Base-by-base conservation (phyloP, 1,284 basidiomycete species). In the Fistulinella cinereoalba region DNA sequence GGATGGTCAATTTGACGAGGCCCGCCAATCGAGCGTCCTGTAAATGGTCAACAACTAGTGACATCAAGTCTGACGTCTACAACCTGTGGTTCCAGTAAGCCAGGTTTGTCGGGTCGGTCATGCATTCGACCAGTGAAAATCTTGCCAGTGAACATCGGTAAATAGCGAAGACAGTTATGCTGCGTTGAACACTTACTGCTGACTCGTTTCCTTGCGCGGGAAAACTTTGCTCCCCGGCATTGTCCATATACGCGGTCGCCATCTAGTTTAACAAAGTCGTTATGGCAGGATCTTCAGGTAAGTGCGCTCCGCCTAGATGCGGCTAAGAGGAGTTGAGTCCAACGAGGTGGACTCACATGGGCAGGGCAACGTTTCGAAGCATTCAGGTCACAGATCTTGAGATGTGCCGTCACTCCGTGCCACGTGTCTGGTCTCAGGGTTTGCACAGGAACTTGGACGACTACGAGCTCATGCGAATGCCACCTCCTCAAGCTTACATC, bases 161-260 rank as follows among this genome's bases (percentile, higher is more conserved):
- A 57, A 47, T 33, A 33, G 44, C n/a, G n/a, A n/a, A n/a, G n/a
- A n/a, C n/a, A n/a, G n/a, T n/a, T n/a, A n/a, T n/a, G n/a, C n/a
- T n/a, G n/a, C n/a, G n/a, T n/a, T n/a, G n/a, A n/a, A n/a, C 13
- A 44, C 58, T 47, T 23, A 63, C 60, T 28, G 25, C 16, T 27
- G 12, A 27, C 39, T 43, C 37, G 18, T 39, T 32, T 29, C 28
- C 42, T n/a, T 46, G 25, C 16, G 22, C 23, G 29, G 37, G 21
- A 42, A 38, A 28, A 21, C 27, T 18, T 23, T 43, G 34, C 41
- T 40, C 34, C 9, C 27, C 24, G 19, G 28, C 25, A 15, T 18
- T 33, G 31, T 46, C 41, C 47, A 44, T 11, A 15, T 8, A 22
- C n/a, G n/a, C n/a, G n/a, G n/a, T n/a, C n/a, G 32, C 21, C 55